Percentiles rank a stretch among this genome's conserved stretches.
phyloP scores from a whole-genome alignment of 2,329 filamentous ascomycete species.

The Pseudogymnoascus sp. region DNA sequence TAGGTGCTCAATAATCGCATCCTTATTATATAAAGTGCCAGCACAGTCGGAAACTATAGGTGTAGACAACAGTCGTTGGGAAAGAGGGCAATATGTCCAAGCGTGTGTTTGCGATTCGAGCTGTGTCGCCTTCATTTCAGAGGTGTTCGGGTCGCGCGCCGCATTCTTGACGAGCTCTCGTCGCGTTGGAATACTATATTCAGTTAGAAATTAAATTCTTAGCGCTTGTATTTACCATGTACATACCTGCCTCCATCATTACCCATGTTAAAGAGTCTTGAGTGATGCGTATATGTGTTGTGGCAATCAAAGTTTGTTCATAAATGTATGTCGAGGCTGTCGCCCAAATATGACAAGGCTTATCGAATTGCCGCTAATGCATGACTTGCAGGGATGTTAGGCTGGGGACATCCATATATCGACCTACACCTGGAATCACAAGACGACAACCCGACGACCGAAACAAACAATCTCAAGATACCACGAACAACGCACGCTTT shows the following conservation, averaged over 20 bases:
- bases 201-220: slow-evolving; percentile 11
- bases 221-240: not conserved
- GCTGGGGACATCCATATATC: not conserved
- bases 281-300: not conserved
- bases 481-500: not conserved
- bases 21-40: slow-evolving; percentile 90
- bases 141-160: slow-evolving; percentile 69
- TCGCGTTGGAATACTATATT: slow-evolving; percentile 72
- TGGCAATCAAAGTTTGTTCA: not conserved
- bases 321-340: not conserved
- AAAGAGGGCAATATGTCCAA: slow-evolving; percentile 85
- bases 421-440: not conserved
- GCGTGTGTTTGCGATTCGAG: slow-evolving; percentile 77
- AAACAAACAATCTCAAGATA: slow-evolving; percentile 7
- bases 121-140: slow-evolving; percentile 81
- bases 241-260: slow-evolving; percentile 80
- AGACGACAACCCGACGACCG: slow-evolving; percentile 3
- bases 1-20: slow-evolving; percentile 68
- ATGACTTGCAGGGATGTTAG: slow-evolving; percentile 1
- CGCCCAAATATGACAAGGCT: slow-evolving; percentile 5
- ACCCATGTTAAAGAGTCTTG: slow-evolving; percentile 54
- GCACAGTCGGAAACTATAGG: slow-evolving; percentile 72
- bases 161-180: slow-evolving; percentile 94
- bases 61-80: slow-evolving; percentile 58
- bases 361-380: slow-evolving; percentile 5